Base-by-base conservation (phyloP, 768 basidiomycete species). In the Tricholoma hemisulphureum region DNA sequence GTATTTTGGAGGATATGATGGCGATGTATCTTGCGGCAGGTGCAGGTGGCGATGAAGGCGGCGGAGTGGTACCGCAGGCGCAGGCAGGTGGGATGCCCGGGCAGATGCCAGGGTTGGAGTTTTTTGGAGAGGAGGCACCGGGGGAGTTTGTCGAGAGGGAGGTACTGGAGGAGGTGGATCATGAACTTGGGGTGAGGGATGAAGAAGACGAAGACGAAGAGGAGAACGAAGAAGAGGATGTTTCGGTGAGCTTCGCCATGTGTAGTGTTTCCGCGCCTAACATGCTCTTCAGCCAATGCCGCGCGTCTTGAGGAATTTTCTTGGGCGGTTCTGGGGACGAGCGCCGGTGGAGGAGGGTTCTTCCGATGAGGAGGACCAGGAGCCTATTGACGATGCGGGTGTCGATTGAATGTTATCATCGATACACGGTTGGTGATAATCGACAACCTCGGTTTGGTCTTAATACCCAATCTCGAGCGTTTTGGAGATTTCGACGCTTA, bases 321-420 rank as follows among this genome's bases (percentile, higher is more conserved):
- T 89, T 37, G 80, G 79, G 51, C 72, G 85, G 8, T 79, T 90
- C 60, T 89, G 84, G 82, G 84, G 78, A 52, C 65, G 76, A 23
- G 49, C 66, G 1, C 61, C 62, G 21, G 67, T 61, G 9, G 70
- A 68, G 6, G 72, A 73, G 11, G 73, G 76, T 18, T 72, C 73
- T 34, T 77, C 77, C 1, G 76, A 76, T 14, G 80, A 81, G 2
- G 80, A 79, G 1, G 78, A 75, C n/a, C 26, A 24, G 4, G 66
- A 37, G 23, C 32, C 11, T 9, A 24, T 67, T 58, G 71, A 72
- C 64, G 62, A 67, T 31, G 67, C 35, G 48, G 74, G 71, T 7
- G 73, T 76, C 21, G 75, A 76, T 65, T 76, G 50, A 45, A 29
- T 16, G 1, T 6, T n/a, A 14, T 32, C 4, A 32, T 32, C 2